Percentiles rank a stretch among this genome's conserved stretches.
Conservation (phyloP, 306 rosid species). For the Hippophae rhamnoides region DNA sequence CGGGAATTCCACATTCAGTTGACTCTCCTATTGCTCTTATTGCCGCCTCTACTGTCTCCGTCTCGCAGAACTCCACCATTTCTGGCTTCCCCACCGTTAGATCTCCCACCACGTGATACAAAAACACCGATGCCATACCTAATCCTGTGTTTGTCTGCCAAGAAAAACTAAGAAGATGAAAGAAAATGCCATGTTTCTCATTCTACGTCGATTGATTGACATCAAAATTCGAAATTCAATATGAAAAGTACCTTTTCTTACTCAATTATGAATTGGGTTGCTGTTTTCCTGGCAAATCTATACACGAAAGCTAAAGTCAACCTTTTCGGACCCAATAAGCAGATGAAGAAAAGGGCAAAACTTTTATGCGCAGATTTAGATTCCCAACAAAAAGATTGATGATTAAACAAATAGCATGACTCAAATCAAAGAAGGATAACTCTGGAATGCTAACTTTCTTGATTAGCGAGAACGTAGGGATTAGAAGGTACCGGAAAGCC, state of each 20-base stretch:
- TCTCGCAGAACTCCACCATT: slow-evolving; percentile 70
- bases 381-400: too few species aligned
- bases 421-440: background rate
- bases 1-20: slow-evolving; percentile 67
- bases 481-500: slow-evolving; percentile 18
- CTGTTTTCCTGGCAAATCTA: slow-evolving; percentile 4
- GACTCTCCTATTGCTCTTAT: slow-evolving; percentile 76
- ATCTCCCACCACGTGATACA: slow-evolving; percentile 93
- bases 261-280: background rate
- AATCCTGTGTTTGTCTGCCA: slow-evolving; percentile 7
- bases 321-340: background rate
- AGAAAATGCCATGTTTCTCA: background rate
- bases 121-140: slow-evolving; percentile 84
- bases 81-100: slow-evolving; percentile 98
- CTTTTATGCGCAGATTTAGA: too few species aligned
- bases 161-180: slow-evolving; percentile 1
- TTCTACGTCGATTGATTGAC: background rate
- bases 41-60: slow-evolving; percentile 75
- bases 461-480: slow-evolving; percentile 11
- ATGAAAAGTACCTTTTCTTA: slow-evolving; percentile 4
- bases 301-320: slow-evolving; percentile 3
- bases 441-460: background rate
- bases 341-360: background rate
- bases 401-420: background rate
- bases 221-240: background rate